These are phyloP conservation scores for Chimonanthus salicifolius DNA, from an alignment of 164 flowering plant genomes.

Conservation along the genomic window DNA sequence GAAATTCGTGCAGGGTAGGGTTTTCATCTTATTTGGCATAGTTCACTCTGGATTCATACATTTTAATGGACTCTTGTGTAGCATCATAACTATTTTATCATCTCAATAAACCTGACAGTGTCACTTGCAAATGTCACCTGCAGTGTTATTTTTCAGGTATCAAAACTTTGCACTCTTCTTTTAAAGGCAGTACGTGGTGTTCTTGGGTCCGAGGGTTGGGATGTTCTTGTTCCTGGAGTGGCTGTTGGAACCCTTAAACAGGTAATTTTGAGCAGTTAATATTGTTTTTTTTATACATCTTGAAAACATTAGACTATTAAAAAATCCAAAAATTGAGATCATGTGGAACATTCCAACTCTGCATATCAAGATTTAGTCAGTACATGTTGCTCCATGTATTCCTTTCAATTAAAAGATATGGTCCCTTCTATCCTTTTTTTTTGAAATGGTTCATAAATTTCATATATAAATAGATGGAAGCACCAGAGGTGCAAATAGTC, in stretches of 20 bases:
- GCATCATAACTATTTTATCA: background rate
- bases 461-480: no score
- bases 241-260: conserved; percentile 68
- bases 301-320: background rate
- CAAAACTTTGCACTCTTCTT: conserved; percentile 75
- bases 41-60: background rate
- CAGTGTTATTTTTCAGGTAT: conserved; percentile 92
- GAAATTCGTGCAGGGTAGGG: conserved; percentile 96
- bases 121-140: conserved; percentile 14
- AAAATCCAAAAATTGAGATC: no score
- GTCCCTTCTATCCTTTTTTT: no score
- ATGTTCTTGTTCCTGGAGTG: conserved; percentile 86
- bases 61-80: background rate
- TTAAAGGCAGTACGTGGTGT: conserved; percentile 61
- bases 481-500: no score
- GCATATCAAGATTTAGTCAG: no score
- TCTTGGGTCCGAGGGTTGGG: conserved; percentile 94
- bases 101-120: conserved; percentile 6
- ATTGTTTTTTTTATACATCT: background rate
- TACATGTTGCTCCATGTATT: no score
- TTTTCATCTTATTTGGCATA: background rate
- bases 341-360: no score
- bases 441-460: no score
- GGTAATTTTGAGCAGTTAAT: conserved; percentile 33
- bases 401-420: no score